phyloP scores from a whole-genome alignment of 192 early-diverging fungal genomes.

The Coemansia sp. region DNA sequence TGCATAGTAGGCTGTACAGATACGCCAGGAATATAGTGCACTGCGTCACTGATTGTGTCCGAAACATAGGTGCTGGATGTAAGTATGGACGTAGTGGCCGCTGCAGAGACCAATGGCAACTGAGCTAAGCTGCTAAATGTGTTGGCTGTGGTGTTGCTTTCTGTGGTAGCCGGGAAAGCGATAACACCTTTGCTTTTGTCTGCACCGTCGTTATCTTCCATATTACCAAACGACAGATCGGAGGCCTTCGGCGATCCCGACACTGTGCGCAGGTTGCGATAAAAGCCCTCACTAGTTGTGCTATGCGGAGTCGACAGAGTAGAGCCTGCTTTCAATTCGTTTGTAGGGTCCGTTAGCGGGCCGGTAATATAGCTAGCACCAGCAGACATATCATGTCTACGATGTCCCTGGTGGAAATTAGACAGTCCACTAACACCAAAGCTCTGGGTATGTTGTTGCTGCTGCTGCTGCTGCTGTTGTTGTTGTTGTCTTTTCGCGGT shows the following conservation, averaged over 20 bases:
- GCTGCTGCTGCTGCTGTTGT: conserved; percentile 8
- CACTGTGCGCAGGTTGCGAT: conserved; percentile 28
- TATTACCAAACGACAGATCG: background rate
- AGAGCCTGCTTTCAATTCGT: background rate
- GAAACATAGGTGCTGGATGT: background rate
- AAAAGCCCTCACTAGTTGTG: conserved; percentile 31
- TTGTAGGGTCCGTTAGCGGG: conserved; percentile 9
- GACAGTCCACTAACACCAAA: background rate
- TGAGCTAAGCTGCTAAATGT: background rate
- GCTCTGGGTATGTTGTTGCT: background rate
- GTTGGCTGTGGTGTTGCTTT: background rate
- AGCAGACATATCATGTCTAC: conserved; percentile 2
- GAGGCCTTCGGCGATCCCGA: conserved; percentile 4
- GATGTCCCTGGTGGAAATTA: conserved; percentile 7
- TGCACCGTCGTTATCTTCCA: background rate
- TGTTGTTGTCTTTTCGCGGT: background rate
- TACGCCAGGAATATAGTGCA: background rate
- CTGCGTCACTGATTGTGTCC: background rate
- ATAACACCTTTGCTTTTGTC: background rate
- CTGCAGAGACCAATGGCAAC: background rate
- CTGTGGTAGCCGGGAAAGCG: background rate
- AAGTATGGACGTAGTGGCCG: background rate
- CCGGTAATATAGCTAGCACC: conserved; percentile 3
- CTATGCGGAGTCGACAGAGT: conserved; percentile 31
- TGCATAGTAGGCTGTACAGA: background rate